Percentiles rank a stretch among this genome's conserved stretches.
These are phyloP conservation scores for Styphnolobium japonicum DNA, from an alignment of 306 rosid genomes.

Conservation along the genomic window DNA sequence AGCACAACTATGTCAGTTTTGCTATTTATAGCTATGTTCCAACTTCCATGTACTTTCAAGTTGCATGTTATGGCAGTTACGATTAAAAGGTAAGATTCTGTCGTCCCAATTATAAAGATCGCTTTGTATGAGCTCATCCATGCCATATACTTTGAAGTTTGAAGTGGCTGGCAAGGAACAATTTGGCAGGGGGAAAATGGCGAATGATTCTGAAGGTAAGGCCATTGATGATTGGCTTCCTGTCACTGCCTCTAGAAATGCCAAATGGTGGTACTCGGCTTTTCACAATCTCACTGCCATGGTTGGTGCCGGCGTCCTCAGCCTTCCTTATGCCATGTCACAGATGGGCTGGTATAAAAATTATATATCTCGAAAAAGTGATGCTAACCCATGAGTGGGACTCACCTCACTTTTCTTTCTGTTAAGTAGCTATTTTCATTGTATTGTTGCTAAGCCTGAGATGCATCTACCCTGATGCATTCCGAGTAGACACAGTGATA, in stretches of 20 bases:
- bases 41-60: background rate
- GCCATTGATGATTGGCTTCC: slow-evolving; percentile 82
- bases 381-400: too few relatives aligned
- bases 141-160: background rate
- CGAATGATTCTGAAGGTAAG: background rate
- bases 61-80: background rate
- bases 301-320: slow-evolving; percentile 97
- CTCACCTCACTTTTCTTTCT: too few relatives aligned
- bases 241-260: slow-evolving; percentile 67
- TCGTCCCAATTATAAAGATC: background rate
- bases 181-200: background rate
- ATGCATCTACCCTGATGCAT: too few relatives aligned
- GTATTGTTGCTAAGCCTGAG: too few relatives aligned
- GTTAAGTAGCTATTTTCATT: too few relatives aligned
- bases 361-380: too few relatives aligned
- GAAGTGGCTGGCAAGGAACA: background rate
- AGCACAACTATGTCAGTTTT: background rate
- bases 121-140: background rate
- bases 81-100: background rate
- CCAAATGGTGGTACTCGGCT: slow-evolving; percentile 94
- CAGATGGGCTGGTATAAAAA: slow-evolving; percentile 84
- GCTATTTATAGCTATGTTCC: background rate
- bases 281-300: slow-evolving; percentile 92
- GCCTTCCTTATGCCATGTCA: slow-evolving; percentile 83
- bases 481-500: too few relatives aligned